Base-by-base conservation (phyloP, 2,329 filamentous ascomycete species). In the Ustilaginoidea virens region DNA sequence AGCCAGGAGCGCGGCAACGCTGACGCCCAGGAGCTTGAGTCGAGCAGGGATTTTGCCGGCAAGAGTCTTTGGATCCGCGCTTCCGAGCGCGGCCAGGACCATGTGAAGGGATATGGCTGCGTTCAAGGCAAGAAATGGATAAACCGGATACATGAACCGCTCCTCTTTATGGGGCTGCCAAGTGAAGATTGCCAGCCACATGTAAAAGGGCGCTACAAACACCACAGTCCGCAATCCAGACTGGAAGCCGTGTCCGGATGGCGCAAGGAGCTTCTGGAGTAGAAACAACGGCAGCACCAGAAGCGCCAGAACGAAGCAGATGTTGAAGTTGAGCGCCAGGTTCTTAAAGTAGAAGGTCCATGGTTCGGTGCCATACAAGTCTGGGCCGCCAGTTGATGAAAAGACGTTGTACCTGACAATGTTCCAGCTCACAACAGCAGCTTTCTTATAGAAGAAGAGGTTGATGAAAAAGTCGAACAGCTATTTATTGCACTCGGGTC, bases 321-420 rank as follows among this genome's bases (percentile, higher is more conserved):
- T 55, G 48, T 96, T 93, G 63, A 96, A 98, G 58, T 98, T 98
- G 33, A 98, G 64, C 11, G 78, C 58, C 24, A 98, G 59, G 44
- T 98, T 98, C 42, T 81, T 80, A 42, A 93, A 64, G 53, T 98
- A 98, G 49, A 94, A 98, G 30, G 86, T 78, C 90, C 87, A 96
- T 2, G 87, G 82, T 53, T 98, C 90, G 1, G 82, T 92, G 25
- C 90, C 90, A 45, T 94, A 98, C 20, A 98, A 80, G 31, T 93
- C 71, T 0, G 90, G 90, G 0, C 87, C 90, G 18, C 75, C 80
- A 0, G 71, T 68, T 5, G 73, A 74, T 6, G 80, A 80, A 48
- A 98, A 87, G 24, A 98, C 72, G 49, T 98, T 98, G 65, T 98
- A 98, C 39, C 78, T 71, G 44, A 98, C 75, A 45, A 98, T 96